Percentiles rank a stretch among this genome's conserved stretches.
Conservation (phyloP, 352 stramenopile species). For the Phytophthora hibernalis region DNA sequence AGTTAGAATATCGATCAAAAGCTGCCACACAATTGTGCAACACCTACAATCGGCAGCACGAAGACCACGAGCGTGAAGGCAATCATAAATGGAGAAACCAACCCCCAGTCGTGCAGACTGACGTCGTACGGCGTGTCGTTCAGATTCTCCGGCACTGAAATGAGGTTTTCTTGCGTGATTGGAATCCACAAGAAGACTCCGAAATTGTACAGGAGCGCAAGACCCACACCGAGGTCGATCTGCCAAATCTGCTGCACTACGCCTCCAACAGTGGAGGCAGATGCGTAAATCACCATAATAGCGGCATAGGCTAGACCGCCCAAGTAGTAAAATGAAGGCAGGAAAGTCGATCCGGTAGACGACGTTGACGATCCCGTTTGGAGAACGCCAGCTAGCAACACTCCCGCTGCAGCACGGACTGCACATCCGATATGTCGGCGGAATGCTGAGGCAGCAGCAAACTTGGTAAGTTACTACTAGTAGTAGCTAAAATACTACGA, state of each 20-base stretch:
- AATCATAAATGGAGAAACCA: slow-evolving; percentile 60
- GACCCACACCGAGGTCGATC: slow-evolving; percentile 67
- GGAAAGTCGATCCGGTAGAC: slow-evolving; percentile 47
- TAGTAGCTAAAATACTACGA: background rate
- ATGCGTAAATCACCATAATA: slow-evolving; percentile 73
- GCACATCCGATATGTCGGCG: slow-evolving; percentile 45
- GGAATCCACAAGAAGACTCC: slow-evolving; percentile 58
- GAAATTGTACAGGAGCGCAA: slow-evolving; percentile 77
- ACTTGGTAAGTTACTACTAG: too few species aligned
- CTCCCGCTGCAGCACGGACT: slow-evolving; percentile 58
- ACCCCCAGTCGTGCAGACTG: slow-evolving; percentile 62
- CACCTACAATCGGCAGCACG: slow-evolving; percentile 55
- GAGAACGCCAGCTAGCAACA: slow-evolving; percentile 62
- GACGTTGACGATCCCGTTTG: slow-evolving; percentile 52
- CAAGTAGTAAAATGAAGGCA: slow-evolving; percentile 70
- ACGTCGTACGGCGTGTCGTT: slow-evolving; percentile 60
- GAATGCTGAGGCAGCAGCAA: slow-evolving; percentile 35
- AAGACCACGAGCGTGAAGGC: slow-evolving; percentile 72
- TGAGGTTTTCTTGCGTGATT: slow-evolving; percentile 53
- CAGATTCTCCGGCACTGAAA: slow-evolving; percentile 52
- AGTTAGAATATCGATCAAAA: slow-evolving; percentile 1
- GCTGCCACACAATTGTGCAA: background rate
- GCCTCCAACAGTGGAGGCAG: slow-evolving; percentile 60
- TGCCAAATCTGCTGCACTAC: slow-evolving; percentile 74
- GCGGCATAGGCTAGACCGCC: slow-evolving; percentile 69